Conservation (phyloP, 2,329 filamentous ascomycete species). For the Blastomyces silverae region DNA sequence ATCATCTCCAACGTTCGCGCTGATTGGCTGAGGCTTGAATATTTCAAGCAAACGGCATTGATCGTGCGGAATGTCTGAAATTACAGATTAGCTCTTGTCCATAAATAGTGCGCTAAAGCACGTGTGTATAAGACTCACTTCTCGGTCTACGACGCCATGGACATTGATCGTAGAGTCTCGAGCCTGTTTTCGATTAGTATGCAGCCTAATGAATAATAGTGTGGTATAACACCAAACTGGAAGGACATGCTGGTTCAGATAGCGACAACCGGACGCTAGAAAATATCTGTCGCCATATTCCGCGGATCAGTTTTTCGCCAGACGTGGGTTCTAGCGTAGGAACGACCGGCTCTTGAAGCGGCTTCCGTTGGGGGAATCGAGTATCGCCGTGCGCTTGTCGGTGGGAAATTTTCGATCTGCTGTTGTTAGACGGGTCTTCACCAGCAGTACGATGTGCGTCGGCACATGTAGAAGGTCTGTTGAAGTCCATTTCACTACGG, state of each 20-base stretch:
- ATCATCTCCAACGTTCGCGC: constrained; percentile 54
- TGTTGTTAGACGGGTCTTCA: neutral
- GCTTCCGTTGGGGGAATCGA: constrained; percentile 26
- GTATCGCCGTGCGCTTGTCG: constrained; percentile 27
- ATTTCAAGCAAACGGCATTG: constrained; percentile 25
- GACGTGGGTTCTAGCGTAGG: constrained; percentile 44
- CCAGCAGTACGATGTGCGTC: neutral
- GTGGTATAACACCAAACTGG: neutral
- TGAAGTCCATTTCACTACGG: constrained; percentile 14
- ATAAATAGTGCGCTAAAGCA: neutral
- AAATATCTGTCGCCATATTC: constrained; percentile 47
- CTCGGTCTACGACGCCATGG: constrained; percentile 11
- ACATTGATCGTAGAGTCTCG: constrained; percentile 5
- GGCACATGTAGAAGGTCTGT: neutral
- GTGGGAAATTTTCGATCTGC: constrained; percentile 14
- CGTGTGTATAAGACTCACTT: constrained; percentile 7
- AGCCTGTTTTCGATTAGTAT: constrained; percentile 11
- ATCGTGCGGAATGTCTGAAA: constrained; percentile 24
- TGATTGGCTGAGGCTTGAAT: constrained; percentile 44
- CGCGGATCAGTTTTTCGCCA: constrained; percentile 44
- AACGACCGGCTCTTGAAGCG: constrained; percentile 28
- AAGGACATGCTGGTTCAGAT: constrained; percentile 20
- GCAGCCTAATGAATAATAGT: neutral
- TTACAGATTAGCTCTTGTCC: neutral
- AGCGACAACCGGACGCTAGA: constrained; percentile 23